Percentiles rank a stretch among this genome's conserved stretches.
phyloP scores from a whole-genome alignment of 331 rosid species.

The Quercus phellos region DNA sequence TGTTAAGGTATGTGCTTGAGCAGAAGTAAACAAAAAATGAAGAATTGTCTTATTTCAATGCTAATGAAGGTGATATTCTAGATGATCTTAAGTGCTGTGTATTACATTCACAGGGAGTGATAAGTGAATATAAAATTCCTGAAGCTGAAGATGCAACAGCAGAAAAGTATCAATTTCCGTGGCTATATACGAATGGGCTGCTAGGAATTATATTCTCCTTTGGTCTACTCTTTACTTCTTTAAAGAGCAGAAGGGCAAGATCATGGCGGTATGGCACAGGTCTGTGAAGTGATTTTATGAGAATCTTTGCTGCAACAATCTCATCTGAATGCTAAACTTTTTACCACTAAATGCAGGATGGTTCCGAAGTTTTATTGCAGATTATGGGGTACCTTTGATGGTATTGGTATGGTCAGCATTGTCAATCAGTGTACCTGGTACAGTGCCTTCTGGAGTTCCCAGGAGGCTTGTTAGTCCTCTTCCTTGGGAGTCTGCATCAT shows the following conservation, averaged over 20 bases:
- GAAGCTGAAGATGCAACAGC: constrained; percentile 37
- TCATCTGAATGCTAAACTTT: neutral
- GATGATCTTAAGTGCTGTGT: too few species aligned
- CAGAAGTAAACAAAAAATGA: neutral
- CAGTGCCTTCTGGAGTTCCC: constrained; percentile 70
- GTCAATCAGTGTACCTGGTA: constrained; percentile 50
- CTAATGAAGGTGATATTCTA: too few species aligned
- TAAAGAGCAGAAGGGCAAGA: constrained; percentile 78
- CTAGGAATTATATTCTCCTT: constrained; percentile 59
- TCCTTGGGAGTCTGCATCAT: constrained; percentile 67
- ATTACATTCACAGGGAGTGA: constrained; percentile 47
- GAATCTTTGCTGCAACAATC: too few species aligned
- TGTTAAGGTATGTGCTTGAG: constrained; percentile 45
- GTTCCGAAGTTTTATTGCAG: constrained; percentile 45
- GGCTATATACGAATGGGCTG: constrained; percentile 71
- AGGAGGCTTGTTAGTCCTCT: constrained; percentile 72
- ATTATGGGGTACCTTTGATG: constrained; percentile 61
- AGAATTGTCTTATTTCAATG: too few species aligned
- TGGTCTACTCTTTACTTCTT: constrained; percentile 65
- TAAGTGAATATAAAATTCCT: constrained; percentile 58
- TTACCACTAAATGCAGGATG: constrained; percentile 32
- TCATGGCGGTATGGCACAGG: constrained; percentile 83
- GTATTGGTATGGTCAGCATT: constrained; percentile 67
- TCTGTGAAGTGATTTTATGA: constrained; percentile 24
- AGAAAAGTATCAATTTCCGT: constrained; percentile 47